Base-by-base conservation (phyloP, 1,284 basidiomycete species). In the Cryptococcus floricola region DNA sequence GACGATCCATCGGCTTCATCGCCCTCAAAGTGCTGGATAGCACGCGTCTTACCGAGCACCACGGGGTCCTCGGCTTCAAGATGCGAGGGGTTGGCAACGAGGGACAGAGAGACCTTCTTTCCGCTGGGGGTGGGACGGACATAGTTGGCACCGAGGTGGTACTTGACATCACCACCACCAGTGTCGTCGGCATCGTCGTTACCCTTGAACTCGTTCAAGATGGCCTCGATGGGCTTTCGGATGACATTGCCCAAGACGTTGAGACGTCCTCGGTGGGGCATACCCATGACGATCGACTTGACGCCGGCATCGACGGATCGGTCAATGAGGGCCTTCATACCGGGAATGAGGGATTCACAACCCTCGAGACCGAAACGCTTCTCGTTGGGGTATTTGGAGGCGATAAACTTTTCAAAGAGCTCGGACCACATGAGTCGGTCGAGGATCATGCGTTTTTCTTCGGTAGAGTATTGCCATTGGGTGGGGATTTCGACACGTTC, bases 401-500 rank as follows among this genome's bases (percentile, higher is more conserved):
- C 87, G 66, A 98, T 94, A 81, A 97, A 99, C 74, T 95, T 94
- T 78, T 99, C 96, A 70, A 98, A 98, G 5, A 91, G 89, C 76
- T 98, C 95, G 28, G 95, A 98, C 96, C 96, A 98, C 78, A 98
- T 97, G 70, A 98, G 86, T 60, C 96, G 90, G 79, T 98, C 96
- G 58, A 98, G 85, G 65, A 99, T 96, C 88, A 96, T 95, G 57
- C 93, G 87, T 81, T 98, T 99, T 81, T 99, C 95, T 72, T 98
- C 96, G 58, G 92, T 84, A 47, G 88, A 88, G 80, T 98, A 99
- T 72, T 92, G 91, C 92, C 92, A 98, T n/a, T 95, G 95, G 68
- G 90, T 87, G 5, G 96, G 96, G 23, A 89, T 88, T 78, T 99
- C 96, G 54, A 98, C 84, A 62, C 96, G 90, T 77, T 94, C 91